Base-by-base conservation (phyloP, 2,329 filamentous ascomycete genomes). In the Macrophomina tecta region DNA sequence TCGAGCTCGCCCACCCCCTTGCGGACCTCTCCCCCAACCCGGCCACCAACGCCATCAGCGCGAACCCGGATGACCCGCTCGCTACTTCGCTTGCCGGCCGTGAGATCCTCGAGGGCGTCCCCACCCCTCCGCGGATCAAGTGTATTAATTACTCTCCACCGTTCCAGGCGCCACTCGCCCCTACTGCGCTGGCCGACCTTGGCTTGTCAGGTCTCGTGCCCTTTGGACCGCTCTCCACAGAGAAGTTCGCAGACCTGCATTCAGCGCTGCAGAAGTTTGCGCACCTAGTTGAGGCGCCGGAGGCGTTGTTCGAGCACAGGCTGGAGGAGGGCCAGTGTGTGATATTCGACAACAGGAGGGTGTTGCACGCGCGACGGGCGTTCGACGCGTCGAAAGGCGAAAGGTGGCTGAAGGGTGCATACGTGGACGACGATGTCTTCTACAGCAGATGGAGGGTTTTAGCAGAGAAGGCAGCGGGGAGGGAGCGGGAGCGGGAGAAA, bases 261-360 rank as follows among this genome's bases (percentile, higher is more conserved):
- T 56, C 45, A 16, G 60, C 79, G 36, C 85, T 0, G 83, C 86
- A 1, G 75, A 73, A 76, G 2, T 93, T 97, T 72, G 84, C 88
- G 58, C 67, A 75, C 0, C 70, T 86, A 0, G 78, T 95, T 30
- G 89, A 92, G 70, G 74, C 82, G 0, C 79, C 84, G 0, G 75
- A 81, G 4, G 86, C 86, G 68, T 78, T 93, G 64, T 90, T 90
- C 73, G 85, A 94, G 81, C 83, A 90, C 67, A 90, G 90, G 78
- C 82, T 97, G 77, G 82, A 88, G 64, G 88, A 91, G 4, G 95
- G 94, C 3, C 91, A 97, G 74, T 97, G 93, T 75, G 93, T 94
- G 12, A 85, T 99, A n/a, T 98, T 99, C 75, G 90, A 97, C 76
- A 98, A 98, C 75, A 81, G 88, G 68, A 85, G 94, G 18, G 84